Conservation (phyloP, 805 yeast species). For the Hanseniaspora lachancei region DNA sequence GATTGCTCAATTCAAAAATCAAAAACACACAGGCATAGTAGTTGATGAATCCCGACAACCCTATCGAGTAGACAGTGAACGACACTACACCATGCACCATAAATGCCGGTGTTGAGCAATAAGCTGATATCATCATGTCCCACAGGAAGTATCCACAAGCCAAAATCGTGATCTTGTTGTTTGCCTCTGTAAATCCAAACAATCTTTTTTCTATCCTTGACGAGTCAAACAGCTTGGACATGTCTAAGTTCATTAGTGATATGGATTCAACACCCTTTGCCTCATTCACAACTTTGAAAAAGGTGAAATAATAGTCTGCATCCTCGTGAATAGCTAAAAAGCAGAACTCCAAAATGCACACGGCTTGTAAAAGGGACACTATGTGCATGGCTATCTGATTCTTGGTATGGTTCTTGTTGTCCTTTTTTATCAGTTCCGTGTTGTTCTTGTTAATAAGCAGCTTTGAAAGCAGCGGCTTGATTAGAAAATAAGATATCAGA, state of each 20-base stretch:
- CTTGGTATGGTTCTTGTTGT: constrained; percentile 14
- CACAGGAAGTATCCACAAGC: constrained; percentile 75
- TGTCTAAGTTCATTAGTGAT: not conserved
- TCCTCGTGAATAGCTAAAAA: constrained; percentile 16
- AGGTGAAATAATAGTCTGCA: constrained; percentile 13
- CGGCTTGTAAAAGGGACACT: constrained; percentile 73
- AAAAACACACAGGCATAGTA: constrained; percentile 70
- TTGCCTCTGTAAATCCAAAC: constrained; percentile 20
- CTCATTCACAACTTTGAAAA: constrained; percentile 9
- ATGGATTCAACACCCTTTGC: not conserved
- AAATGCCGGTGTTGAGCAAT: constrained; percentile 49
- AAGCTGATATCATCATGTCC: constrained; percentile 59
- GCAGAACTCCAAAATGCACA: constrained; percentile 43
- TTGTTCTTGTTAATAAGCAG: constrained; percentile 13
- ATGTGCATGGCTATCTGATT: constrained; percentile 39
- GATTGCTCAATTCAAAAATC: constrained; percentile 73
- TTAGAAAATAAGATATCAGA: constrained; percentile 20
- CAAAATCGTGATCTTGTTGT: constrained; percentile 23
- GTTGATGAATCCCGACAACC: constrained; percentile 57
- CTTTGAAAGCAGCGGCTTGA: constrained; percentile 20
- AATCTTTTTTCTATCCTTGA: constrained; percentile 16
- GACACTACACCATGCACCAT: constrained; percentile 66
- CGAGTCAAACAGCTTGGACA: not conserved
- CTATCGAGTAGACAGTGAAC: constrained; percentile 50
- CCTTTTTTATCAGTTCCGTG: constrained; percentile 9